phyloP scores from a whole-genome alignment of 192 early-diverging fungal species.

The Cladochytrium replicatum region DNA sequence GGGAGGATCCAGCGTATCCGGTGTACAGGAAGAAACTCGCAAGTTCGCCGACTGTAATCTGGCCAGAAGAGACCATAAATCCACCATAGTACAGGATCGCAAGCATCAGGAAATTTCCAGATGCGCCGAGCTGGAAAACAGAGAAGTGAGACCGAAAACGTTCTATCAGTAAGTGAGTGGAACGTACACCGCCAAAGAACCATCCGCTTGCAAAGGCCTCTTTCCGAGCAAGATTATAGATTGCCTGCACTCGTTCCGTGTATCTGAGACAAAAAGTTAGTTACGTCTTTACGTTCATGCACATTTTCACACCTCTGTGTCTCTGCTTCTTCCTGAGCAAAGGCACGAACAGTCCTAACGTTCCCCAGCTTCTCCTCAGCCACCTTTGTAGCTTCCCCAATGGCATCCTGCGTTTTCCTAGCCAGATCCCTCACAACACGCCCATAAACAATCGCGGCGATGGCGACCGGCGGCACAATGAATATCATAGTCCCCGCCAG shows the following conservation, averaged over 20 bases:
- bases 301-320: slow-evolving; percentile 8
- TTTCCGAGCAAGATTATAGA: slow-evolving; percentile 18
- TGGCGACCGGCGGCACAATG: slow-evolving; percentile 62
- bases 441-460: slow-evolving; percentile 61
- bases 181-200: slow-evolving; percentile 20
- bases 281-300: no score
- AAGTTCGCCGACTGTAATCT: slow-evolving; percentile 26
- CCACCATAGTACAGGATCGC: slow-evolving; percentile 39
- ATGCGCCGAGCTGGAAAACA: no score
- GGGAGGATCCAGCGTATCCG: no score
- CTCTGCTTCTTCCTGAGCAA: slow-evolving; percentile 26
- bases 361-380: slow-evolving; percentile 51
- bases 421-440: slow-evolving; percentile 51
- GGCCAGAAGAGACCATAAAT: slow-evolving; percentile 12
- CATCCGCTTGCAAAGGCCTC: slow-evolving; percentile 14
- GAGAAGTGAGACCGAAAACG: no score
- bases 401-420: slow-evolving; percentile 50
- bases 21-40: slow-evolving; percentile 26
- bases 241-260: slow-evolving; percentile 9
- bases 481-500: slow-evolving; percentile 50
- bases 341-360: slow-evolving; percentile 33
- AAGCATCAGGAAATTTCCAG: slow-evolving; percentile 27
- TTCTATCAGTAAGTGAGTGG: neutral
- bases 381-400: slow-evolving; percentile 57
- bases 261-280: slow-evolving; percentile 7